These are phyloP conservation scores for Cotoneaster glaucophyllus DNA, from an alignment of 306 rosid genomes.

Conservation along the genomic window DNA sequence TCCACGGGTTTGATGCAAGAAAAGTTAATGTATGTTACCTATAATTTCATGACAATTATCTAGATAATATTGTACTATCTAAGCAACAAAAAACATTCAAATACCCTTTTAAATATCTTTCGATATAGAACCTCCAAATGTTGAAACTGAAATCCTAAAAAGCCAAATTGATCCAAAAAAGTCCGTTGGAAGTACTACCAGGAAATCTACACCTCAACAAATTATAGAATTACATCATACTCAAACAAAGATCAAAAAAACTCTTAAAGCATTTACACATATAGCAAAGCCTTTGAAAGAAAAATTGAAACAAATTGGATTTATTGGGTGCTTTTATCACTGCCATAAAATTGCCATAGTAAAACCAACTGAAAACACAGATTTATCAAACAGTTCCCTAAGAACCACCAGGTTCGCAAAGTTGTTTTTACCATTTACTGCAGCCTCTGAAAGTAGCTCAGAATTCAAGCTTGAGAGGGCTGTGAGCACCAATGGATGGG, in stretches of 20 bases:
- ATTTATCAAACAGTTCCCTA: background rate
- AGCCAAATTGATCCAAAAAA: background rate
- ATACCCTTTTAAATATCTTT: background rate
- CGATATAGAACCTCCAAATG: background rate
- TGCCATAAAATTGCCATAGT: background rate
- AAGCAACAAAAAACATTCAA: background rate
- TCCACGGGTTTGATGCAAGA: background rate
- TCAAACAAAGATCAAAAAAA: background rate
- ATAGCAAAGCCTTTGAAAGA: background rate
- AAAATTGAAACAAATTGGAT: background rate
- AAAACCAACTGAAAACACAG: background rate
- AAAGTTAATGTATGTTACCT: background rate
- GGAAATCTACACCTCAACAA: background rate
- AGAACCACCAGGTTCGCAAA: background rate
- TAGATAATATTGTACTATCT: background rate
- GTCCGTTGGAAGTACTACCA: background rate
- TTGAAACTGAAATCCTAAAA: background rate
- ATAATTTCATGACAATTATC: background rate
- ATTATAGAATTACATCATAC: background rate
- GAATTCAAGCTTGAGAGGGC: constrained; percentile 91
- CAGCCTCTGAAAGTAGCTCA: constrained; percentile 86
- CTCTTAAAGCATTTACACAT: background rate
- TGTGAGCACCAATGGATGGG: constrained; percentile 88
- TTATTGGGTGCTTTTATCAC: background rate
- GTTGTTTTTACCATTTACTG: constrained; percentile 73